Percentiles rank a stretch among this genome's conserved stretches.
phyloP scores from a whole-genome alignment of 306 rosid species.

The Adenanthera pavonina region DNA sequence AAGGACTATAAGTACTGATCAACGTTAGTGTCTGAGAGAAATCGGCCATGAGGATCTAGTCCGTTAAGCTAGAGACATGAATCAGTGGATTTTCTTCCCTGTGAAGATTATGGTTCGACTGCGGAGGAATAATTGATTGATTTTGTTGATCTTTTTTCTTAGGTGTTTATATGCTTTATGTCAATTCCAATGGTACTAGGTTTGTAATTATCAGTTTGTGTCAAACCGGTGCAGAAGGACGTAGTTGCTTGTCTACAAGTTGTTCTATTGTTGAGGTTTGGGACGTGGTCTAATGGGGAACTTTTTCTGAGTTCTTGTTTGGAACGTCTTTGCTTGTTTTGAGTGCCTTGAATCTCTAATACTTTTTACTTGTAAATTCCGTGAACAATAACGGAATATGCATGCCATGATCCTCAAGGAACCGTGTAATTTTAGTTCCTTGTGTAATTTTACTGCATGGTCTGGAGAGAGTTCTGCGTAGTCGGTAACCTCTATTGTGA shows the following conservation, averaged over 20 bases:
- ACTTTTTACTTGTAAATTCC: not conserved
- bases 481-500: too few species aligned
- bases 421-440: too few species aligned
- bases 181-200: not conserved
- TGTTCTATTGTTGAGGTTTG: not conserved
- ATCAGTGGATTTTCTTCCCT: not conserved
- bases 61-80: not conserved
- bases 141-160: not conserved
- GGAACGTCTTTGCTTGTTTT: not conserved
- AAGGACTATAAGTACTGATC: constrained; percentile 31
- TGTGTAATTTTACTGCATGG: too few species aligned
- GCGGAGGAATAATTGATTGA: not conserved
- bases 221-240: not conserved
- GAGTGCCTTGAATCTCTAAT: not conserved
- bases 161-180: not conserved
- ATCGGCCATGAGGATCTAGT: not conserved
- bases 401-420: too few species aligned
- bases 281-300: not conserved
- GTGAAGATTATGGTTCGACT: too few species aligned
- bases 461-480: too few species aligned
- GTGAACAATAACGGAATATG: too few species aligned
- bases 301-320: not conserved
- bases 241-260: not conserved
- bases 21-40: not conserved
- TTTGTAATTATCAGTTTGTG: not conserved